Percentiles rank a stretch among this genome's conserved stretches.
These are phyloP conservation scores for Perkinsus olseni DNA, from an alignment of 169 alveolate genomes.

Conservation along the genomic window DNA sequence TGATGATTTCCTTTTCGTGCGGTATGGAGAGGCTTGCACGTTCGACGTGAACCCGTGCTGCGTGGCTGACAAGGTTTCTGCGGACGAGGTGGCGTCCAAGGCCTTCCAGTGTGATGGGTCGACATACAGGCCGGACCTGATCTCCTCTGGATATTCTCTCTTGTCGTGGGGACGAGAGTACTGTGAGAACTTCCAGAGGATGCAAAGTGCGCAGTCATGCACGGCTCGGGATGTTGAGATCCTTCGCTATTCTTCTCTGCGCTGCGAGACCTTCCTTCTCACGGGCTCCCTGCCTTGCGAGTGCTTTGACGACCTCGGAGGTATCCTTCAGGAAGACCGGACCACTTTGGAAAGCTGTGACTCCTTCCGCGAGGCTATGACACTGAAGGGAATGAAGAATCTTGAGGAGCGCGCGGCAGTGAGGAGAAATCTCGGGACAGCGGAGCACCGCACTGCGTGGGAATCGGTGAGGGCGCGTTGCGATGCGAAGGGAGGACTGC, in stretches of 20 bases:
- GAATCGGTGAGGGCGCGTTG: not conserved
- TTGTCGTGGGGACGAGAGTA: not conserved
- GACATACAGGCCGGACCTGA: not conserved
- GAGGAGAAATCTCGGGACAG: not conserved
- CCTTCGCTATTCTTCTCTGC: not conserved
- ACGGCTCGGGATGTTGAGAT: not conserved
- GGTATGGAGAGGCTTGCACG: not conserved
- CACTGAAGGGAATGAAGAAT: not conserved
- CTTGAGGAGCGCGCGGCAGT: not conserved
- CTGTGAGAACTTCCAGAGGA: not conserved
- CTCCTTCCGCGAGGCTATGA: not conserved
- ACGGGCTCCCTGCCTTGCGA: not conserved
- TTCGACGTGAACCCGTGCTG: not conserved
- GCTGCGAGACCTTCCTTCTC: not conserved
- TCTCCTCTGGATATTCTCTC: not conserved
- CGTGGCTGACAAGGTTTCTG: not conserved
- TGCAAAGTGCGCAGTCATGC: not conserved
- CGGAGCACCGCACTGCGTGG: not conserved
- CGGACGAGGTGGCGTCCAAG: not conserved
- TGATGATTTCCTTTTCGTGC: not conserved
- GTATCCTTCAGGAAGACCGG: not conserved
- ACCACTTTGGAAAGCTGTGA: not conserved
- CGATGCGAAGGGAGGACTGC: not conserved
- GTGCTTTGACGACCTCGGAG: not conserved
- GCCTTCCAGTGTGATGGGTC: not conserved